Conservation (phyloP, 352 stramenopile genomes). For the Globisporangium camurandrum region DNA sequence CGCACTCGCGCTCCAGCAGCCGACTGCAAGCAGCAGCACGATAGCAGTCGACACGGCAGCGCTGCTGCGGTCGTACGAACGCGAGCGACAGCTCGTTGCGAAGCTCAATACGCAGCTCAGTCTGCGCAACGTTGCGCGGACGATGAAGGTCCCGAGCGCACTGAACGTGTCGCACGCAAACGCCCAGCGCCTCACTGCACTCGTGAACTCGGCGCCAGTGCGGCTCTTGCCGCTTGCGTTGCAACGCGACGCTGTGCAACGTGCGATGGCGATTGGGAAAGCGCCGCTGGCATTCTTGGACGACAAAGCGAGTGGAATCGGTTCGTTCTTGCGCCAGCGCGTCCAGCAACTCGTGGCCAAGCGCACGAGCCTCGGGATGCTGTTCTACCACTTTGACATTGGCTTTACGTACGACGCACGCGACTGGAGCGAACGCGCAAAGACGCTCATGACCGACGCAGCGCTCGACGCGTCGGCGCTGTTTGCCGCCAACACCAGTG, state of each 20-base stretch:
- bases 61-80: conserved; percentile 74
- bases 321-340: conserved; percentile 42
- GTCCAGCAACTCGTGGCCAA: conserved; percentile 52
- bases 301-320: conserved; percentile 31
- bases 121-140: conserved; percentile 80
- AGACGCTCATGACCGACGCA: conserved; percentile 53
- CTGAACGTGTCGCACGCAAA: conserved; percentile 80
- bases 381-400: conserved; percentile 86
- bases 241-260: conserved; percentile 59
- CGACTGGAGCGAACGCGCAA: conserved; percentile 32
- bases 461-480: conserved; percentile 40
- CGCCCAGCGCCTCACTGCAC: conserved; percentile 40
- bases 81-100: conserved; percentile 64
- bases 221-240: conserved; percentile 40
- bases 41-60: conserved; percentile 9
- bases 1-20: conserved; percentile 47
- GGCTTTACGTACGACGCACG: conserved; percentile 65
- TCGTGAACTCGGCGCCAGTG: conserved; percentile 62
- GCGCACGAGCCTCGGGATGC: conserved; percentile 61
- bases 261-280: conserved; percentile 61
- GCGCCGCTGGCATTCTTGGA: conserved; percentile 54
- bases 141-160: conserved; percentile 74
- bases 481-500: conserved; percentile 20
- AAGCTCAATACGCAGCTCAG: conserved; percentile 77
- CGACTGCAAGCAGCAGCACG: conserved; percentile 2